Percentiles rank a stretch among this genome's conserved stretches.
These are phyloP conservation scores for Dissophora ornata DNA, from an alignment of 192 early-diverging fungal genomes.

Conservation along the genomic window DNA sequence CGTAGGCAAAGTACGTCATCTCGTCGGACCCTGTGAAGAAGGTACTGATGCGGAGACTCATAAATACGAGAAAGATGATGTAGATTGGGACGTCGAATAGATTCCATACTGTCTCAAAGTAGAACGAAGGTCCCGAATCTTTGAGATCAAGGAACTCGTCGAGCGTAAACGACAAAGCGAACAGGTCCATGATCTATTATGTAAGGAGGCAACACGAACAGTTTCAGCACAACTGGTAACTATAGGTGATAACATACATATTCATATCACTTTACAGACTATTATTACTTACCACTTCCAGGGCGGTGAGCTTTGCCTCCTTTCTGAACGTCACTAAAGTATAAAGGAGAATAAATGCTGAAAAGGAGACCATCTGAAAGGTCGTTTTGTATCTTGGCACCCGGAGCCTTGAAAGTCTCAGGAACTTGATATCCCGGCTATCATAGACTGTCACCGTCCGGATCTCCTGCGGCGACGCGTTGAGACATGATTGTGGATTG, in stretches of 20 bases:
- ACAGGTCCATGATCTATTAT: constrained; percentile 51
- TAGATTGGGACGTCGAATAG: constrained; percentile 56
- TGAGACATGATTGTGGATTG: constrained; percentile 37
- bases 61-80: constrained; percentile 49
- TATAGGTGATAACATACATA: too few species aligned
- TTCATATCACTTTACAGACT: too few species aligned
- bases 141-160: constrained; percentile 54
- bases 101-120: constrained; percentile 61
- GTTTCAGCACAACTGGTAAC: too few species aligned
- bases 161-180: constrained; percentile 36
- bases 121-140: constrained; percentile 52
- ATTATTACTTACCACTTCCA: constrained; percentile 48
- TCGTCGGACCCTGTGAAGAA: constrained; percentile 30
- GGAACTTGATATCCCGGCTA: constrained; percentile 37
- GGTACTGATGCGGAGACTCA: constrained; percentile 36
- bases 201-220: background rate
- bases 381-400: constrained; percentile 57
- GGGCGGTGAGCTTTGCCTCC: constrained; percentile 21
- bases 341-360: constrained; percentile 53
- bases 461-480: constrained; percentile 46
- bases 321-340: constrained; percentile 50
- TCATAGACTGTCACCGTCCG: constrained; percentile 44
- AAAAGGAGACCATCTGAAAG: constrained; percentile 49
- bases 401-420: constrained; percentile 50
- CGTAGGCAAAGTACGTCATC: constrained; percentile 45